A percentile compares a stretch with the other conserved stretches of the same genome.
phyloP scores from a whole-genome alignment of 2,329 filamentous ascomycete genomes.

The Sclerotinia nivalis region DNA sequence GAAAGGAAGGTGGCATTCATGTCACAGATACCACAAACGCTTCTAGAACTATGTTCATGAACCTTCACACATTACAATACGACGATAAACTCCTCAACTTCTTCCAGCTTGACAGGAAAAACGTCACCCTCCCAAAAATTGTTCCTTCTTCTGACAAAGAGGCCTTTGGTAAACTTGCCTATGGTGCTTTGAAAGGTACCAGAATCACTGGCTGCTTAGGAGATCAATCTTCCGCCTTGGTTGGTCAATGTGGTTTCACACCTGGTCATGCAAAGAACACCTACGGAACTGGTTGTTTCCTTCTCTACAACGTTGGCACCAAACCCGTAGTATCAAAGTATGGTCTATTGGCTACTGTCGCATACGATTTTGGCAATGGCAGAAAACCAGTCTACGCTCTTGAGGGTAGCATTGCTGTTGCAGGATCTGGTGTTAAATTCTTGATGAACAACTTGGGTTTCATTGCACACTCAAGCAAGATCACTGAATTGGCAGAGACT shows the following conservation, averaged over 20 bases:
- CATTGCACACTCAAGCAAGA: conserved; percentile 52
- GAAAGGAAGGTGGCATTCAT: conserved; percentile 62
- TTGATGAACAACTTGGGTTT: conserved; percentile 64
- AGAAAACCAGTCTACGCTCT: conserved; percentile 67
- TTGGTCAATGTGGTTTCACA: conserved; percentile 80
- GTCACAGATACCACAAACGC: conserved; percentile 82
- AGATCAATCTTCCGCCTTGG: conserved; percentile 77
- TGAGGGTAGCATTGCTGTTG: conserved; percentile 81
- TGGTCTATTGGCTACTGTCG: conserved; percentile 82
- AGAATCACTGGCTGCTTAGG: conserved; percentile 75
- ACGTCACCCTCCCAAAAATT: conserved; percentile 74
- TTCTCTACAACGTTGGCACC: conserved; percentile 79
- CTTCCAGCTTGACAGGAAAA: conserved; percentile 69
- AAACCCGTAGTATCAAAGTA: conserved; percentile 83
- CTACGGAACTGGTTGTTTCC: conserved; percentile 82
- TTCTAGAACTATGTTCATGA: conserved; percentile 87
- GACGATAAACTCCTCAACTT: conserved; percentile 72
- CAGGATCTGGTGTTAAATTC: conserved; percentile 78
- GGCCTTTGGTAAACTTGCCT: conserved; percentile 67
- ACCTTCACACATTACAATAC: conserved; percentile 73
- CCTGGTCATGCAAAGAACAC: conserved; percentile 84
- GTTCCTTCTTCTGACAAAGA: conserved; percentile 70
- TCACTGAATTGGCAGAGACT: conserved; percentile 53
- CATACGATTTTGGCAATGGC: conserved; percentile 71
- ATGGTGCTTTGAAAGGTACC: conserved; percentile 66